Evolutionary conservation across 768 basidiomycete genomes (phyloP), one percentile per base, ranked within the genome.

Genomic region (Daedaleopsis nitida): DNA sequence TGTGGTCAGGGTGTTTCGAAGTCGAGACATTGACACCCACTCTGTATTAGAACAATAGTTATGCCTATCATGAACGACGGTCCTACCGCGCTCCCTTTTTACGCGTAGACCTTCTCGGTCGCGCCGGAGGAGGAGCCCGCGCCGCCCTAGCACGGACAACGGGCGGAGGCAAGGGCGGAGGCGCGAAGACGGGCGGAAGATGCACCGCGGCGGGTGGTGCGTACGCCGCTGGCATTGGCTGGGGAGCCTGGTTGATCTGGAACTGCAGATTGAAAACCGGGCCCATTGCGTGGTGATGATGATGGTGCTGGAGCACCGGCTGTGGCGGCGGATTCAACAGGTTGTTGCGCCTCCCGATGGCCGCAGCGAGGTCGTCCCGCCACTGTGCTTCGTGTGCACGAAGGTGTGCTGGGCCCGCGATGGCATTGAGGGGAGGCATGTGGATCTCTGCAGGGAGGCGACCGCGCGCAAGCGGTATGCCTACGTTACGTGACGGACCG

Each of bases 211-310:
- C 34, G 9, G 52, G 51, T 16, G 38, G 48, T 38, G 39, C 34
- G 27, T 32, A 32, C 27, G 27, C 27, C 27, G 27, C 27, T 5
- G 51, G 42, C 32, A 17, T 27, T 17, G 58, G 32, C 58, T 47
- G 47, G 6, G 55, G 27, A 21, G 55, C 43, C 19, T 55, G 60
- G 55, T 57, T 52, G 55, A 60, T 55, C 37, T 65, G 59, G 21
- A 60, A 55, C 32, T 59, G 54, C 14, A 64, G 32, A 32, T 64
- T 64, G 55, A 49, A 61, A 23, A 60, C 55, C 16, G 63, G 52
- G 1, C 42, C 60, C 32, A 24, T 24, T 7, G 17, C n/a, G 17
- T 50, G 53, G 17, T 49, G 45, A 12, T 49, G 44, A 21, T 47
- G 34, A 3, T 19, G 44, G 21, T 32, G 48, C 44, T 47, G 48